A percentile compares a stretch with the other conserved stretches of the same genome.
Conservation (phyloP, 2,329 filamentous ascomycete genomes). For the Zasmidium citrigriseum region DNA sequence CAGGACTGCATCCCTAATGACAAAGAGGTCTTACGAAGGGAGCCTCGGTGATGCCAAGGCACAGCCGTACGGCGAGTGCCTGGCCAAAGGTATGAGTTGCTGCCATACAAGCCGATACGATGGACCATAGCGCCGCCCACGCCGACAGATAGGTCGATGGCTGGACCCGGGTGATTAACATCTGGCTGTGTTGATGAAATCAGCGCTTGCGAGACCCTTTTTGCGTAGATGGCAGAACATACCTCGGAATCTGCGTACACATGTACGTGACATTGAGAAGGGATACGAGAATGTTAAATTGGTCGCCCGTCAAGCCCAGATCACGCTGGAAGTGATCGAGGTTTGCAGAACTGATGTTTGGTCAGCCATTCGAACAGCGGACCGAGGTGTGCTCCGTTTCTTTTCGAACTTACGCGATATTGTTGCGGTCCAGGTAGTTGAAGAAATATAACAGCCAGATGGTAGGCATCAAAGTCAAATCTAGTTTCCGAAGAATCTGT, state of each 20-base stretch:
- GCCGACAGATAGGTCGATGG: constrained; percentile 11
- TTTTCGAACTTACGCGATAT: constrained; percentile 17
- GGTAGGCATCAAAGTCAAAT: not conserved
- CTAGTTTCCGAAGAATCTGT: not conserved
- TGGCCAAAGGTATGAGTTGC: constrained; percentile 6
- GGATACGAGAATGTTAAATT: constrained; percentile 12
- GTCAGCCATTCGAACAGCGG: too few relatives aligned
- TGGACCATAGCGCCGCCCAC: constrained; percentile 11
- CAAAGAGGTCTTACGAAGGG: too few relatives aligned
- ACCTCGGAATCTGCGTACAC: too few relatives aligned
- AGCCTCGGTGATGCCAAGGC: constrained; percentile 10
- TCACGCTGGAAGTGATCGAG: constrained; percentile 21
- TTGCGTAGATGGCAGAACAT: too few relatives aligned
- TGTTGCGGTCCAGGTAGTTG: constrained; percentile 21
- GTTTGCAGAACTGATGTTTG: too few relatives aligned
- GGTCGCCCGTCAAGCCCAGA: constrained; percentile 11
- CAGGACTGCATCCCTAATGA: too few relatives aligned
- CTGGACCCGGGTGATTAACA: constrained; percentile 11
- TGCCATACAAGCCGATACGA: constrained; percentile 10
- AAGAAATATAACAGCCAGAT: constrained; percentile 20
- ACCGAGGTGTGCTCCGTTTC: too few relatives aligned
- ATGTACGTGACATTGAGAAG: constrained; percentile 9
- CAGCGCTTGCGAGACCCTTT: not conserved
- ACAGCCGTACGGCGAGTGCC: constrained; percentile 6
- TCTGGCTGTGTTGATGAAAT: constrained; percentile 1